Conservation (phyloP, 2,329 filamentous ascomycete species). For the Ophiostoma piceae region DNA sequence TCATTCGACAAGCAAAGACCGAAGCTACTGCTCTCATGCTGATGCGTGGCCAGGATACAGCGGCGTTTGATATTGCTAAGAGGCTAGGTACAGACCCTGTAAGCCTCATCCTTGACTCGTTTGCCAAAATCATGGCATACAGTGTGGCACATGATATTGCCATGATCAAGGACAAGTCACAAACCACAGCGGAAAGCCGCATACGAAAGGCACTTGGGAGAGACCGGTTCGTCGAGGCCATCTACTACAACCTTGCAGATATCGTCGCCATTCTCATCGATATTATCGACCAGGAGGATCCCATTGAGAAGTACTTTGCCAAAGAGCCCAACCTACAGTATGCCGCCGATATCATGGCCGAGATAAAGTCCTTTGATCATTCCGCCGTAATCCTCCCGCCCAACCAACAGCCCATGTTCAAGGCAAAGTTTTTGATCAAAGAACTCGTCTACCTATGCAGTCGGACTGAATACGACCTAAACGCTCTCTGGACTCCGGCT, state of each 20-base stretch:
- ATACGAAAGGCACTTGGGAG: conserved; percentile 66
- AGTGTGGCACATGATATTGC: conserved; percentile 71
- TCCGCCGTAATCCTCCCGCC: conserved; percentile 62
- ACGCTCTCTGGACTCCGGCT: conserved; percentile 67
- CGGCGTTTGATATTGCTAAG: conserved; percentile 55
- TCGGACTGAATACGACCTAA: conserved; percentile 60
- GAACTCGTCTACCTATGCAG: conserved; percentile 75
- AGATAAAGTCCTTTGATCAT: conserved; percentile 64
- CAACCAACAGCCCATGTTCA: conserved; percentile 84
- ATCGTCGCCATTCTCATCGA: conserved; percentile 73
- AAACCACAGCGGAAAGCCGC: conserved; percentile 56
- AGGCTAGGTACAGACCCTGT: conserved; percentile 50
- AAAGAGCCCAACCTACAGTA: conserved; percentile 54
- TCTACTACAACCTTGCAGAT: conserved; percentile 67
- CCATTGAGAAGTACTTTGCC: conserved; percentile 61
- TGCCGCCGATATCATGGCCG: conserved; percentile 58
- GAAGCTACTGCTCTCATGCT: conserved; percentile 76
- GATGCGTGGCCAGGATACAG: conserved; percentile 69
- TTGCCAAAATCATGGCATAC: conserved; percentile 77
- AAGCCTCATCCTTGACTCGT: conserved; percentile 61
- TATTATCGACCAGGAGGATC: conserved; percentile 70
- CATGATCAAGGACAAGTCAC: conserved; percentile 36
- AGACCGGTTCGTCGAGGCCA: conserved; percentile 56
- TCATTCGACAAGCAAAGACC: conserved; percentile 65
- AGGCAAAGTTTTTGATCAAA: conserved; percentile 66